Conservation (phyloP, 2,329 filamentous ascomycete genomes). For the Fonsecaea erecta region DNA sequence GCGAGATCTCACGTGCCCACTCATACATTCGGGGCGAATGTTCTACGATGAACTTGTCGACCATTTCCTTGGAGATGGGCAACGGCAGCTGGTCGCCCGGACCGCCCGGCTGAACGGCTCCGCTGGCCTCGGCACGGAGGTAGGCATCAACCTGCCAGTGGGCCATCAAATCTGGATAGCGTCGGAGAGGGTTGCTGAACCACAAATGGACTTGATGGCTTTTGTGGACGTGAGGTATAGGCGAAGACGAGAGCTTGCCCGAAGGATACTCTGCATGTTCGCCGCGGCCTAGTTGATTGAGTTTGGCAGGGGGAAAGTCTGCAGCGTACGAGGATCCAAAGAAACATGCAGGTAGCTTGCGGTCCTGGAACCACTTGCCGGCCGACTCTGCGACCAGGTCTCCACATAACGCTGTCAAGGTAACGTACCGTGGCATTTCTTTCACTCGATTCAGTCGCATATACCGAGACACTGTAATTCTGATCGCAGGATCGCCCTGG, state of each 20-base stretch:
- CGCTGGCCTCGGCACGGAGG: constrained; percentile 59
- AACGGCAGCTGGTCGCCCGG: constrained; percentile 41
- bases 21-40: constrained; percentile 45
- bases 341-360: constrained; percentile 58
- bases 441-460: constrained; percentile 1
- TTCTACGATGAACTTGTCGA: constrained; percentile 56
- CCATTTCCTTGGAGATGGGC: constrained; percentile 55
- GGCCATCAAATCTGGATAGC: constrained; percentile 64
- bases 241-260: constrained; percentile 47
- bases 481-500: constrained; percentile 51
- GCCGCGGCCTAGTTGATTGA: constrained; percentile 42
- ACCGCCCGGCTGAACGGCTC: constrained; percentile 39
- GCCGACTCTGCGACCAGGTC: constrained; percentile 59
- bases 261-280: constrained; percentile 32
- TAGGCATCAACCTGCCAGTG: constrained; percentile 70
- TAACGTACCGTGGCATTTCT: constrained; percentile 44
- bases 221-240: constrained; percentile 57
- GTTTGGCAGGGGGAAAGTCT: constrained; percentile 44
- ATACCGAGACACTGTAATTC: constrained; percentile 34
- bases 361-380: constrained; percentile 57
- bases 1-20: constrained; percentile 1
- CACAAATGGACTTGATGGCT: constrained; percentile 59
- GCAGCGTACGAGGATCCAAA: constrained; percentile 47
- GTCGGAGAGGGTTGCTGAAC: constrained; percentile 64
- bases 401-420: constrained; percentile 58